Percentiles rank a stretch among this genome's conserved stretches.
These are phyloP conservation scores for Actinidia arguta DNA, from an alignment of 179 eudicot genomes.

Conservation along the genomic window DNA sequence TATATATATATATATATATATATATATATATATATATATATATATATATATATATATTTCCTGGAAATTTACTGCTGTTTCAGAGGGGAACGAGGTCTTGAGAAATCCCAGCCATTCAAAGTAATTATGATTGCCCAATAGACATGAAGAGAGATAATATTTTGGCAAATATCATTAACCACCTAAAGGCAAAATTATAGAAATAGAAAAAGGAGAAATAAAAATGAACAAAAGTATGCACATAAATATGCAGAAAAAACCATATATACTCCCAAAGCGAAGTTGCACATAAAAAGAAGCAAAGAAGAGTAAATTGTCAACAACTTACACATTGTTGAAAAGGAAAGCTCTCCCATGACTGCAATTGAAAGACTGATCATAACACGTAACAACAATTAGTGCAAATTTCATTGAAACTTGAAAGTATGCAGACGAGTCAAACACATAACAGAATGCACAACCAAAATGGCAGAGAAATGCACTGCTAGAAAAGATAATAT, in stretches of 20 bases:
- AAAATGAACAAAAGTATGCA: neutral
- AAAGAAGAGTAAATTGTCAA: neutral
- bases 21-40: no score
- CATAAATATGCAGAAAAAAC: neutral
- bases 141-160: no score
- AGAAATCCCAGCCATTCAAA: no score
- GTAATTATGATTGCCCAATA: no score
- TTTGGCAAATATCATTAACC: no score
- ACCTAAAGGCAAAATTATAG: no score
- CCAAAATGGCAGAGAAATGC: neutral
- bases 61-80: no score
- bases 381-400: slow-evolving; percentile 15
- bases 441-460: neutral
- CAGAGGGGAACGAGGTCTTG: no score
- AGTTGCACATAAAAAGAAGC: neutral
- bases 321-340: slow-evolving; percentile 87
- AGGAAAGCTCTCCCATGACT: slow-evolving; percentile 88
- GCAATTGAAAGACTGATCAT: slow-evolving; percentile 72
- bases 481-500: neutral
- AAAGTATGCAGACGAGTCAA: neutral
- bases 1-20: no score
- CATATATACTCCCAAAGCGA: neutral
- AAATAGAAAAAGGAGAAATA: neutral
- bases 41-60: no score
- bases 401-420: neutral